phyloP scores from a whole-genome alignment of 2,329 filamentous ascomycete genomes.

The Myriosclerotinia curreyana region DNA sequence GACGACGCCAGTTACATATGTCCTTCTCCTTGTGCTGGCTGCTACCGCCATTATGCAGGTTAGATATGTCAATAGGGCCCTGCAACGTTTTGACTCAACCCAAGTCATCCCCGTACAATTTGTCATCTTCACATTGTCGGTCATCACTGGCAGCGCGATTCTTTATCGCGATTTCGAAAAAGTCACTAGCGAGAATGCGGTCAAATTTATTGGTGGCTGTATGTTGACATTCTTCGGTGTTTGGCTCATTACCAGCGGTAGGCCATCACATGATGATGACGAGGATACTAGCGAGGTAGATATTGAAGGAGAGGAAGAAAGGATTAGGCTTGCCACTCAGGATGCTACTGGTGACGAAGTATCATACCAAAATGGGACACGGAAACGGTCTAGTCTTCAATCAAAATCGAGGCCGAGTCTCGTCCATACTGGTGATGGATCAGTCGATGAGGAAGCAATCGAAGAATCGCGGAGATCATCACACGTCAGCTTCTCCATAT shows the following conservation, averaged over 20 bases:
- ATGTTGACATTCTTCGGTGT: slow-evolving; percentile 91
- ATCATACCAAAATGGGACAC: slow-evolving; percentile 21
- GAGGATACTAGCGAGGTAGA: slow-evolving; percentile 58
- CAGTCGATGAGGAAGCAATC: slow-evolving; percentile 23
- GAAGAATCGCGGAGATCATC: slow-evolving; percentile 32
- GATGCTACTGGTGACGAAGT: slow-evolving; percentile 37
- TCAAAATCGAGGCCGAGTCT: slow-evolving; percentile 22
- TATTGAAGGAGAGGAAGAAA: slow-evolving; percentile 62
- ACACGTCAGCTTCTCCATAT: slow-evolving; percentile 34
- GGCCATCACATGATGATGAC: slow-evolving; percentile 61
- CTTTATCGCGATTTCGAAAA: slow-evolving; percentile 94
- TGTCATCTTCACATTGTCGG: slow-evolving; percentile 91
- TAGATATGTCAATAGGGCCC: slow-evolving; percentile 85
- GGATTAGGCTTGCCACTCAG: slow-evolving; percentile 58
- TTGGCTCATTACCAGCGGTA: slow-evolving; percentile 91
- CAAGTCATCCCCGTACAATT: slow-evolving; percentile 98
- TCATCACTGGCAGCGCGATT: slow-evolving; percentile 90
- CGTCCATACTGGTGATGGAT: slow-evolving; percentile 27
- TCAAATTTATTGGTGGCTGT: slow-evolving; percentile 88
- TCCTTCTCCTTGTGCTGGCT: slow-evolving; percentile 74
- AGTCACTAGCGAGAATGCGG: slow-evolving; percentile 67
- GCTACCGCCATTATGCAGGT: slow-evolving; percentile 93
- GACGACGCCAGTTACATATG: slow-evolving; percentile 87
- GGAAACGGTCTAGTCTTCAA: slow-evolving; percentile 23
- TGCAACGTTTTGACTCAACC: slow-evolving; percentile 94